Base-by-base conservation (phyloP, 2,329 filamentous ascomycete species). In the Aspergillus ochraceus region DNA sequence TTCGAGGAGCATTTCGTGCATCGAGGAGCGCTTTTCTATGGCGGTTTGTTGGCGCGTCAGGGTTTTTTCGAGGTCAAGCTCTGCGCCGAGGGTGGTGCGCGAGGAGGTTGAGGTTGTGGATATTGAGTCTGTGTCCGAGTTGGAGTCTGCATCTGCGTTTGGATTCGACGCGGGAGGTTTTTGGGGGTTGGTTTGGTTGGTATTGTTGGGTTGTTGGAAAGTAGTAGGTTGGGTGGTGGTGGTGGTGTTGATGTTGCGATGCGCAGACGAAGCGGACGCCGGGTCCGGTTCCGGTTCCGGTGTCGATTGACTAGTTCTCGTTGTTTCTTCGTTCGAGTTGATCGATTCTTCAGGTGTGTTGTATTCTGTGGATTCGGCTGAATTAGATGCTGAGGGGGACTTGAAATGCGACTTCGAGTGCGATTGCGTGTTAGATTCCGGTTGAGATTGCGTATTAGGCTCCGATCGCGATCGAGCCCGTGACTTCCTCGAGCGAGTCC, bases 1-100 rank as follows among this genome's bases (percentile, higher is more conserved):
- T 19, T 90, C 88, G 1, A 87, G 59, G 12, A 68, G 57, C 26
- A 57, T 39, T 14, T 58, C 61, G n/a, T 57, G 53, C 6, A 59
- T 30, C 4, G 49, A 11, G 1, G 32, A 42, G 11, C 60, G 46
- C n/a, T 60, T 61, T 11, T 54, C 54, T 17, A 4, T 8, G 14
- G 14, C 14, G 2, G 52, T 26, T 4, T 47, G 58, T 2, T 58
- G 57, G 3, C 53, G 57, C 1, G 51, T 60, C 6, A 67, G 19
- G 2, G 60, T 64, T n/a, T 46, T 47, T 29, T 66, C 64, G 2
- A 66, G 57, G 9, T 62, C 61, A 0, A 64, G 46, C 2, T 59
- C 57, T 1, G 20, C 9, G 12, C 52, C 17, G 22, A 22, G 20
- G 3, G 45, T 26, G 4, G 24, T 24, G 1, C 6, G 24, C 4